Conservation (phyloP, 2,329 filamentous ascomycete genomes). For the Trichoderma brevicompactum region DNA sequence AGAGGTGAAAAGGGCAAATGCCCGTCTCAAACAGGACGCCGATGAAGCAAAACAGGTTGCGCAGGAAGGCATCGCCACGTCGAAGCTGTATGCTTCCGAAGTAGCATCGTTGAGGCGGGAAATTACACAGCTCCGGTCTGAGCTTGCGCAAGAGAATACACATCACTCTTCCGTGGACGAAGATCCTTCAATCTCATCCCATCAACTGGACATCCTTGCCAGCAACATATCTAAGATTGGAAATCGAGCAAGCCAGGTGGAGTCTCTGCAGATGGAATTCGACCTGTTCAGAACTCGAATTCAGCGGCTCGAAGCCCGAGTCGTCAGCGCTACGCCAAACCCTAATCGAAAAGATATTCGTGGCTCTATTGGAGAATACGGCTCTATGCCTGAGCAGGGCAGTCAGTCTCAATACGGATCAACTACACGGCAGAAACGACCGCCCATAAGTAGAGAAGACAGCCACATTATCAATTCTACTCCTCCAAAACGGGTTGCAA, state of each 20-base stretch:
- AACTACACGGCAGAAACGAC: constrained; percentile 33
- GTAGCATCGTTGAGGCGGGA: constrained; percentile 42
- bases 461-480: constrained; percentile 28
- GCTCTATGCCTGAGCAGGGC: constrained; percentile 8
- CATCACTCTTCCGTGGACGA: constrained; percentile 24
- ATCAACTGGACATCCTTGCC: constrained; percentile 48
- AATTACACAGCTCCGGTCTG: constrained; percentile 39
- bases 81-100: constrained; percentile 40
- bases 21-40: constrained; percentile 34
- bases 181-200: constrained; percentile 36
- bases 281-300: constrained; percentile 46
- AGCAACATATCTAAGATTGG: constrained; percentile 46
- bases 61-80: constrained; percentile 34
- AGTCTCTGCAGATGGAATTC: constrained; percentile 49
- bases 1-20: constrained; percentile 34
- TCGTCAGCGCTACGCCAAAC: constrained; percentile 3
- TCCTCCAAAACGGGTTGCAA: constrained; percentile 35
- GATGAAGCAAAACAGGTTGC: constrained; percentile 35
- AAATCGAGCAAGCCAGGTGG: constrained; percentile 45
- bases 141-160: constrained; percentile 37
- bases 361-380: constrained; percentile 2
- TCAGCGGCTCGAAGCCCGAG: constrained; percentile 41
- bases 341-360: constrained; percentile 16
- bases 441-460: constrained; percentile 31
- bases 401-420: constrained; percentile 25